Evolutionary conservation across 2,329 filamentous ascomycete genomes (phyloP).

Genomic region (Talaromyces rugulosus): DNA sequence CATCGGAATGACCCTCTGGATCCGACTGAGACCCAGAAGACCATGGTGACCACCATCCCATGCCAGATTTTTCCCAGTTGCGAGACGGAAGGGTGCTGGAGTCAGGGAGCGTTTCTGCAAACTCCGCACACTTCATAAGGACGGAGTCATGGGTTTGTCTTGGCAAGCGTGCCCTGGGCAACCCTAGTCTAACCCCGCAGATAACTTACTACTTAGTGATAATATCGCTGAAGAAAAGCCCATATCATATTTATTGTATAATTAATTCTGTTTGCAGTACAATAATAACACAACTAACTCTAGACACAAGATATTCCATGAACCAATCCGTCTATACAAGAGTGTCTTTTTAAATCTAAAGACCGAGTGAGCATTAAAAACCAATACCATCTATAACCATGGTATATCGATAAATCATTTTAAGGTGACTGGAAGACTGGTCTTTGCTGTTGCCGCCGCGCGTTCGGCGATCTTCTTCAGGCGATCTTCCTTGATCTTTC

Average conservation of each 20-base stretch:
- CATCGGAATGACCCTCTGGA: constrained; percentile 9
- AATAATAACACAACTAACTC: not conserved
- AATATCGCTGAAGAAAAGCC: not conserved
- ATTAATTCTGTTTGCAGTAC: not conserved
- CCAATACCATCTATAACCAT: not conserved
- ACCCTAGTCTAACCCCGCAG: not conserved
- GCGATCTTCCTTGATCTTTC: constrained; percentile 64
- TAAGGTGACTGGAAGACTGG: constrained; percentile 43
- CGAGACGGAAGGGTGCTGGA: not conserved
- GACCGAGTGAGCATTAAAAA: not conserved
- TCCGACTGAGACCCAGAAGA: constrained; percentile 30
- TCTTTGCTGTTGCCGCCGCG: constrained; percentile 60
- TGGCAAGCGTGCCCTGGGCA: not conserved
- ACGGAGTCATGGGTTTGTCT: not conserved
- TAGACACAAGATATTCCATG: not conserved
- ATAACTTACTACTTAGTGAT: not conserved
- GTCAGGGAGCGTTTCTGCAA: not conserved
- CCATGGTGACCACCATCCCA: constrained; percentile 46
- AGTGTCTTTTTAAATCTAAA: not conserved
- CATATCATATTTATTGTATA: not conserved
- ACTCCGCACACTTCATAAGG: not conserved
- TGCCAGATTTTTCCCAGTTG: constrained; percentile 13
- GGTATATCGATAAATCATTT: constrained; percentile 34
- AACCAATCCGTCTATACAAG: not conserved
- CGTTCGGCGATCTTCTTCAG: constrained; percentile 63